Evolutionary conservation across 2,329 filamentous ascomycete genomes (phyloP).

Genomic region (Lasiodiplodia theobromae): DNA sequence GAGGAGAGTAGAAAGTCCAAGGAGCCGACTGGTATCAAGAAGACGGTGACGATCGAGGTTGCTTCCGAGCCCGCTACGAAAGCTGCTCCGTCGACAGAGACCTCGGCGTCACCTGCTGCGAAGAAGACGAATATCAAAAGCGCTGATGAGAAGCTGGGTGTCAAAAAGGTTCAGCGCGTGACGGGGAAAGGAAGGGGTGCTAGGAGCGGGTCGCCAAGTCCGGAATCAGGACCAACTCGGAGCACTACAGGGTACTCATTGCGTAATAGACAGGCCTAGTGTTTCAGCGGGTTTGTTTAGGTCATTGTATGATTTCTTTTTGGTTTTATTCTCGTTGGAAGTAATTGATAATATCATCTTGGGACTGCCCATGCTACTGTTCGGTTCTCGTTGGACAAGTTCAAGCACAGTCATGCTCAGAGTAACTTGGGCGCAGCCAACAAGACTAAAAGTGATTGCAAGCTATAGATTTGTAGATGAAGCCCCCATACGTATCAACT

Average conservation of each 20-base stretch:
- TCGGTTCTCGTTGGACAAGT: neutral
- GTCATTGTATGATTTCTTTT: neutral
- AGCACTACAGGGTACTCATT: neutral
- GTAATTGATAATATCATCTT: neutral
- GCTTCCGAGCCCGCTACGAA: neutral
- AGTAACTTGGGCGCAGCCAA: neutral
- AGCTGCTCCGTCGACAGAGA: neutral
- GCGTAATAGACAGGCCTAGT: neutral
- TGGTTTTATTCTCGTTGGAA: neutral
- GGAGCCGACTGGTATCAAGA: neutral
- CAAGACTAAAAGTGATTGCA: neutral
- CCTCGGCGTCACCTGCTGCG: neutral
- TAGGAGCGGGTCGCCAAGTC: slow-evolving; percentile 11
- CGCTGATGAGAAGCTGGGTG: neutral
- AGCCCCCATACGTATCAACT: neutral
- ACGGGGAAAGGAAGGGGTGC: neutral
- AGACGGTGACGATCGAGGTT: slow-evolving; percentile 6
- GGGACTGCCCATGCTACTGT: neutral
- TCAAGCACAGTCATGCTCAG: neutral
- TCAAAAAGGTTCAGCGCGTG: neutral
- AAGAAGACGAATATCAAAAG: neutral
- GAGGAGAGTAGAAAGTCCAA: neutral
- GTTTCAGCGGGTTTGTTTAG: neutral
- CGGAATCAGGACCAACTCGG: neutral
- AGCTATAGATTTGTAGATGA: neutral